Evolutionary conservation across 495 filamentous ascomycete genomes (phyloP), one percentile per base, ranked within the genome.

Genomic region (Lasiosphaeria hispida): DNA sequence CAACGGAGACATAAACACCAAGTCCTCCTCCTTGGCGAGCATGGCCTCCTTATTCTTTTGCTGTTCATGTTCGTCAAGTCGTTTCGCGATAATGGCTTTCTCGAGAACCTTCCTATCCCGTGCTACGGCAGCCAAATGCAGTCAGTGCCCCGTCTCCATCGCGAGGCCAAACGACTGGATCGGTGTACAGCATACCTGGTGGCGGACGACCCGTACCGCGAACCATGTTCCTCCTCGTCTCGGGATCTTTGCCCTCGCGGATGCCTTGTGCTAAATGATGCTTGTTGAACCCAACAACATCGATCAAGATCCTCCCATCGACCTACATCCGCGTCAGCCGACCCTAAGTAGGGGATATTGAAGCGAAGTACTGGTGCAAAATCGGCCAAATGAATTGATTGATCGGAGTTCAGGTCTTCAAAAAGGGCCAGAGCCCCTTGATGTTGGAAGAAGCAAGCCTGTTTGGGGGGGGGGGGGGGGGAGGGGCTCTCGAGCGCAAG

Each of bases 1-100:
- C 40, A 69, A 34, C 19, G 64, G 67, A 1, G 57, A 63, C 15
- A 69, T 58, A 37, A 69, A 63, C 23, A 67, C 50, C 14, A 69
- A 48, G 35, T 71, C 59, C 3, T 66, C 41, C 39, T 51, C 41
- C 23, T 52, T 51, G 5, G 48, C 55, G 13, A 58, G 39, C 52
- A 58, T 53, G 7, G 33, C 40, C 56, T 58, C 38, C 45, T 59
- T 69, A 37, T 67, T 70, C 47, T 58, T 57, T 15, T 57, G 36
- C 43, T 68, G 56, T 18, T 65, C 51, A 10, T 61, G 47, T 30
- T 67, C 57, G 37, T 33, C 36, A 7, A 67, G 55, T 7, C 53
- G 50, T 44, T 44, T 42, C 13, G 49, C 23, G 19, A 44, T 42
- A 11, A 10, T 33, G 4, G 2, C 33, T 34, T 8, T 19, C 33